Percentiles rank a stretch among this genome's conserved stretches.
Evolutionary conservation across 352 stramenopile genomes (phyloP).

Genomic region (Phytophthora agathidicida): DNA sequence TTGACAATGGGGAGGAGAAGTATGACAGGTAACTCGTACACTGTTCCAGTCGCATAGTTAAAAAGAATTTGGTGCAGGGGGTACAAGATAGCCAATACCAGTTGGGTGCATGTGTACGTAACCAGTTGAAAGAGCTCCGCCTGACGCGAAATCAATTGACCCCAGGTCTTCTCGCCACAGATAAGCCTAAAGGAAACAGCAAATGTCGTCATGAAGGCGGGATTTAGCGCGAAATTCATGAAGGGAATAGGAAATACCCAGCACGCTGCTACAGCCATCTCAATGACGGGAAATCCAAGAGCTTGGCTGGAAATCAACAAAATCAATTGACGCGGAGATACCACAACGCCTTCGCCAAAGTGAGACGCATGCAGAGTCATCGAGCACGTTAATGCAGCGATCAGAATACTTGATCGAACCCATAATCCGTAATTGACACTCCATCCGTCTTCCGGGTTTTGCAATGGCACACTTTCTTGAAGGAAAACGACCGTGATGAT

Average conservation of each 20-base stretch:
- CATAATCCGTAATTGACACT: constrained; percentile 9
- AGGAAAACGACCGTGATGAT: not conserved
- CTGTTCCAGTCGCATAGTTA: not conserved
- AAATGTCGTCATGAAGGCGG: not conserved
- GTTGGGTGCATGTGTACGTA: no score
- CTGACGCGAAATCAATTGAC: no score
- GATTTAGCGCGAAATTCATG: constrained; percentile 4
- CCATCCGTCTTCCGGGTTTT: constrained; percentile 1
- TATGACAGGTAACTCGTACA: not conserved
- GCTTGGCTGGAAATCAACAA: not conserved
- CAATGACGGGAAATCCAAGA: not conserved
- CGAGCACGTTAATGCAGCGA: not conserved
- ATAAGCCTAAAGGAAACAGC: constrained; percentile 4
- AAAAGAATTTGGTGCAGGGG: constrained; percentile 9
- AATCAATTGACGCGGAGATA: not conserved
- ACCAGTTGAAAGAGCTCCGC: no score
- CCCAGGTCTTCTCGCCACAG: not conserved
- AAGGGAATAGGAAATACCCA: constrained; percentile 21
- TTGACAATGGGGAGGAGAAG: constrained; percentile 5
- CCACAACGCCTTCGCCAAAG: not conserved
- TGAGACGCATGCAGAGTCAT: not conserved
- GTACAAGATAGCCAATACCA: no score
- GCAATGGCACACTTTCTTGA: constrained; percentile 11
- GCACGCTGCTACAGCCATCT: not conserved
- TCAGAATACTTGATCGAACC: constrained; percentile 9